Evolutionary conservation across 164 flowering plant genomes (phyloP).

Genomic region (Akebia trifoliata): DNA sequence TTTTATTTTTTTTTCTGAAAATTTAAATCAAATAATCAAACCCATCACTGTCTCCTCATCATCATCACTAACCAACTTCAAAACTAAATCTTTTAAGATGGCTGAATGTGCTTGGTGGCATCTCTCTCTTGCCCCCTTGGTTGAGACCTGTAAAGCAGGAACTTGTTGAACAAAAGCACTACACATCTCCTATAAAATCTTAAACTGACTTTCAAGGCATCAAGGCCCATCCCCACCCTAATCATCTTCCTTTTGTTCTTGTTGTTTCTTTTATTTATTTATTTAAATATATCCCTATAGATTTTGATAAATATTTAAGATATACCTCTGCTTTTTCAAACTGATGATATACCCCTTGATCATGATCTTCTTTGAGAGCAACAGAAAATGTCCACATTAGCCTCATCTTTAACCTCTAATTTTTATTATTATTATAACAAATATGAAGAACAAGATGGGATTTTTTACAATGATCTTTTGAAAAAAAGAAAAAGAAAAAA

Average conservation of each 20-base stretch:
- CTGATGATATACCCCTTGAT: too few species aligned
- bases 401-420: too few species aligned
- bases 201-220: constrained; percentile 9
- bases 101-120: not conserved
- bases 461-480: too few species aligned
- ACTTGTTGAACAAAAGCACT: constrained; percentile 28
- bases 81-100: constrained; percentile 21
- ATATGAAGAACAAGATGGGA: too few species aligned
- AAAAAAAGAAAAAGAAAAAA: too few species aligned
- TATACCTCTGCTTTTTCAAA: too few species aligned
- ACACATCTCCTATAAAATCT: constrained; percentile 6
- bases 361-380: too few species aligned
- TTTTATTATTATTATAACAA: too few species aligned
- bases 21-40: constrained; percentile 10
- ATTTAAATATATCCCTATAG: too few species aligned
- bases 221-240: constrained; percentile 4
- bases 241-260: not conserved
- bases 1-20: not conserved
- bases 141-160: constrained; percentile 46
- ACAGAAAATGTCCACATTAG: too few species aligned
- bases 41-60: constrained; percentile 17
- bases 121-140: constrained; percentile 13
- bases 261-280: too few species aligned
- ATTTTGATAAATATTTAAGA: too few species aligned
- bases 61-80: constrained; percentile 27